Base-by-base conservation (phyloP, 2,329 filamentous ascomycete species). In the Fusarium begoniae region DNA sequence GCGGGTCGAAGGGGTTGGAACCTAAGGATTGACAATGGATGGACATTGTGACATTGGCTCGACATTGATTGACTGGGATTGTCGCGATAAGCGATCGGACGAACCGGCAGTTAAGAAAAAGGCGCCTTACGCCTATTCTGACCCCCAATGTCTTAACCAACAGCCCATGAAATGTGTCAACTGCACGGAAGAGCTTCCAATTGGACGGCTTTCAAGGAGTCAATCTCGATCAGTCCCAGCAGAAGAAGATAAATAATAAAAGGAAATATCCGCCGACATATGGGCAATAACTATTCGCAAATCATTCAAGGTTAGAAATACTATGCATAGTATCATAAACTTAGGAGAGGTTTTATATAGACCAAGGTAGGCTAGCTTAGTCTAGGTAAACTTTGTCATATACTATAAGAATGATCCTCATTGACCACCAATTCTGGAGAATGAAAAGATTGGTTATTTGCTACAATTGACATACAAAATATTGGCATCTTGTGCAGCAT, bases 31-130 rank as follows among this genome's bases (percentile, higher is more conserved):
- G 28, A 17, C 30, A 58, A 35, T 50, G 35, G 15, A 37, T 10
- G 35, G 22, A 28, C 43, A 37, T 15, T 56, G 28, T 44, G 28
- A 44, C 40, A 56, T 41, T 56, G 38, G 26, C 28, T 43, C 18
- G 40, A 45, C 30, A 50, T 28, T 58, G 55, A 58, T 67, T 61
- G 54, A 59, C 58, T 44, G 38, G 72, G 72, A 40, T 60, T 69
- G 53, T 74, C 59, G 67, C 54, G 72, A 72, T 70, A 70, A 66
- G 65, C 59, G 55, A 72, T 61, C 50, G 59, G 65, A 45, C 54
- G 30, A 63, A 44, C 70, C 58, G 58, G 70, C 45, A 74, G 59
- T 72, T 74, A 50, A 47, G 28, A 30, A 67, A 56, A 56, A 54
- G 55, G 53, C 48, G 48, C 55, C 51, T 38, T 41, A 40, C 51